Percentiles rank a stretch among this genome's conserved stretches.
Evolutionary conservation across 2,329 filamentous ascomycete genomes (phyloP).

Genomic region (Exophiala xenobiotica): DNA sequence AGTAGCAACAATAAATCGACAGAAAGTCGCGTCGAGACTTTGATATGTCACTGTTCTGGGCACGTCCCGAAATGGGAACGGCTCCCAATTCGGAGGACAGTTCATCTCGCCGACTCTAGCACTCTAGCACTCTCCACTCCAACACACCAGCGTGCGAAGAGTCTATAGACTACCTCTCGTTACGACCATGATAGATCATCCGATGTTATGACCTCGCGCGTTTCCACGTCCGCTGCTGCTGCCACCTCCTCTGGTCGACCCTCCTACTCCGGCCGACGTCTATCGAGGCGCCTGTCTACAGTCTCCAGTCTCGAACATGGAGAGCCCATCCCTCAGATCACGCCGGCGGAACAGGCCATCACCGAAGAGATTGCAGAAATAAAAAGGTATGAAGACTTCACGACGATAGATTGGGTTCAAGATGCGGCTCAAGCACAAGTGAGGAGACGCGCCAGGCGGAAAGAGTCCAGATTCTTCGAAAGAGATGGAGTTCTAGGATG

Average conservation of each 20-base stretch:
- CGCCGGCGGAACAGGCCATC: conserved; percentile 66
- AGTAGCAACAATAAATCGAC: neutral
- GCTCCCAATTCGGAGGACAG: conserved; percentile 1
- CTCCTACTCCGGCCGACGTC: conserved; percentile 50
- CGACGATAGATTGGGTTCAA: conserved; percentile 95
- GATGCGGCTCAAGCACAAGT: conserved; percentile 90
- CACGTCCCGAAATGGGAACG: conserved; percentile 28
- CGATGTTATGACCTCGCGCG: conserved; percentile 52
- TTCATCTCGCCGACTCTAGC: neutral
- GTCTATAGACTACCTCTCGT: neutral
- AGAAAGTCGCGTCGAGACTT: conserved; percentile 15
- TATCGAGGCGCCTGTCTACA: conserved; percentile 66
- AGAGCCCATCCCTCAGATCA: conserved; percentile 53
- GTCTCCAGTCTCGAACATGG: conserved; percentile 64
- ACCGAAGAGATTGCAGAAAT: conserved; percentile 97
- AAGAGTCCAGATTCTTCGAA: conserved; percentile 71
- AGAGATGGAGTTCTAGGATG: conserved; percentile 69
- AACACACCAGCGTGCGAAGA: too few species aligned
- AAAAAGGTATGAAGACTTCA: conserved; percentile 98
- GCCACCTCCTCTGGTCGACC: conserved; percentile 47
- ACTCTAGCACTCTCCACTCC: too few species aligned
- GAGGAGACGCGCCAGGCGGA: conserved; percentile 72
- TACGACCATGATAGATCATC: conserved; percentile 22
- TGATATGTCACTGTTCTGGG: conserved; percentile 14
- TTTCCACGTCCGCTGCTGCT: conserved; percentile 48